Evolutionary conservation across 768 basidiomycete genomes (phyloP).

Genomic region (Boletus coccyginus): DNA sequence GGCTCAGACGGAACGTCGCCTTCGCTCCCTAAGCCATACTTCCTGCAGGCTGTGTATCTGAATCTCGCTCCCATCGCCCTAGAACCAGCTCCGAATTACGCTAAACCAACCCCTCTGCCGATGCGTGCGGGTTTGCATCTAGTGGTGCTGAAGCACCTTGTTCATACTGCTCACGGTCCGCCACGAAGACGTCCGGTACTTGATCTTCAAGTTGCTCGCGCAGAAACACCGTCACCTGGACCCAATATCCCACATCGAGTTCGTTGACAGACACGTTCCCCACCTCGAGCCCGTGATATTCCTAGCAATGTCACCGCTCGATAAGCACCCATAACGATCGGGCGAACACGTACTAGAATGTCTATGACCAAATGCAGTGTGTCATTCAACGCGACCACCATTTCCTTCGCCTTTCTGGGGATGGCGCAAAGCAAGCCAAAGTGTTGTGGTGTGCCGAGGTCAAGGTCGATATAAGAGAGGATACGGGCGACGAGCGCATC

Average conservation of each 20-base stretch:
- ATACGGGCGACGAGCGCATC: conserved; percentile 3
- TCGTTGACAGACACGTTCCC: not conserved
- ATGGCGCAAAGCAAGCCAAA: conserved; percentile 10
- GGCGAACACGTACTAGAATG: conserved; percentile 10
- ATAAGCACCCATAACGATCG: not conserved
- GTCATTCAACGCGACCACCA: not conserved
- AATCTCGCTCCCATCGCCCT: not conserved
- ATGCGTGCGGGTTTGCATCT: not conserved
- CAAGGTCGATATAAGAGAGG: conserved; percentile 6
- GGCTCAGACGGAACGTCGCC: not conserved
- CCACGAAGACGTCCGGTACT: not conserved
- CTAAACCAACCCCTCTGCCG: not conserved
- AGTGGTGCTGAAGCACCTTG: not conserved
- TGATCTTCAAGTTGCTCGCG: not conserved
- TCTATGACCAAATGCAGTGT: not conserved
- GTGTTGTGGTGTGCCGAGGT: conserved; percentile 7
- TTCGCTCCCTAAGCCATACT: not conserved
- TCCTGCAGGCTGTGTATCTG: not conserved
- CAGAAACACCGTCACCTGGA: conserved; percentile 1
- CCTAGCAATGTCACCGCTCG: not conserved
- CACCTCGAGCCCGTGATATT: conserved; percentile 1
- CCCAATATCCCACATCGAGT: conserved; percentile 22
- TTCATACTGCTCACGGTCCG: not conserved
- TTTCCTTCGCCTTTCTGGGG: conserved; percentile 1
- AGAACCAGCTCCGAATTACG: not conserved